A percentile compares a stretch with the other conserved stretches of the same genome.
These are phyloP conservation scores for Eucalyptus pauciflora DNA, from an alignment of 345 rosid genomes.

Conservation along the genomic window DNA sequence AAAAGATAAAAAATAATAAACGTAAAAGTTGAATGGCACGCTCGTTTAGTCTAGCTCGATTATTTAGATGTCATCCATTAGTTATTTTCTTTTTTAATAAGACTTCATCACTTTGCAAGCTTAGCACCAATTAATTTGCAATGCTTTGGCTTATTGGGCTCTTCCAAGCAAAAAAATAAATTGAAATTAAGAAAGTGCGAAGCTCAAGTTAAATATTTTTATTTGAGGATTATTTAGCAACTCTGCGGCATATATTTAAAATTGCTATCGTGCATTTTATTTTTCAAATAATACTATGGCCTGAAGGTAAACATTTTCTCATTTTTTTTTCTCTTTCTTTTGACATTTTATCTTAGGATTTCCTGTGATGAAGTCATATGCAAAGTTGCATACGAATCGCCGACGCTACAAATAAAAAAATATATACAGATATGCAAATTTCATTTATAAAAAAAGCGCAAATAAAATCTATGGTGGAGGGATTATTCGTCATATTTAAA, in stretches of 20 bases:
- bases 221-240: not conserved
- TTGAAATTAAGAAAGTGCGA: not conserved
- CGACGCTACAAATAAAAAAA: not conserved
- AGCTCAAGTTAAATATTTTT: not conserved
- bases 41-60: not conserved
- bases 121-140: not conserved
- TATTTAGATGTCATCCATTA: not conserved
- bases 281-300: not conserved
- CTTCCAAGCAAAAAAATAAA: not conserved
- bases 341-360: not conserved
- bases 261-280: not conserved
- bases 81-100: not conserved
- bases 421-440: not conserved
- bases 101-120: not conserved
- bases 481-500: not conserved
- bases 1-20: not conserved
- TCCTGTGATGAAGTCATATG: not conserved
- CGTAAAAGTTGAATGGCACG: rapidly evolving
- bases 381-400: not conserved
- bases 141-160: not conserved
- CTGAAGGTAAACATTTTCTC: not conserved
- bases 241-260: not conserved
- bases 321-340: not conserved
- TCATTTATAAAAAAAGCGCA: not conserved
- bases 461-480: not conserved